Evolutionary conservation across 2,329 filamentous ascomycete species (phyloP), one percentile per base, ranked within the genome.

Genomic region (Diaporthe caulivora): DNA sequence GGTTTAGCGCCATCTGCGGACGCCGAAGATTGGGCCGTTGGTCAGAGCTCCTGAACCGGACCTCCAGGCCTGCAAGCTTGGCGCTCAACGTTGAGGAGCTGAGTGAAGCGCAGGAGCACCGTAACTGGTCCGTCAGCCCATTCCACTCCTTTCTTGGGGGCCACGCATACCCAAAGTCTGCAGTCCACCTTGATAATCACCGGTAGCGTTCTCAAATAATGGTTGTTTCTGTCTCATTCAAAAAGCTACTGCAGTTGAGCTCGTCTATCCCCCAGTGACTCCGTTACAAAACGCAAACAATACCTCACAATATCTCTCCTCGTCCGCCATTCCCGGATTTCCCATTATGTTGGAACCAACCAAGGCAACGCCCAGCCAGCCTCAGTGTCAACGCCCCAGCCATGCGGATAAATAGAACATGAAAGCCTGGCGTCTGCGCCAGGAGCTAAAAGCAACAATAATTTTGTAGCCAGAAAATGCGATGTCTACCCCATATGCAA

Each of bases 401-500:
- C 73, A 74, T 74, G 71, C 71, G 69, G 29, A 65, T 68, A 64
- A 72, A 64, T 51, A 62, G 51, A 70, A 21, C 11, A 72, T 70
- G 31, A 62, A 65, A 58, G 44, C 37, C 73, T 31, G 53, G 44
- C 42, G 40, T 62, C 58, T 44, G 53, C 29, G 47, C 65, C 49
- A 58, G 57, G n/a, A 53, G 26, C 49, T 47, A 55, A 65, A 65
- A 70, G 70, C 58, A 42, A 74, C n/a, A 47, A 72, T 54, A 58
- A 31, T 70, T 70, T 70, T 70, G 73, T 68, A 72, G 67, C 71
- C 71, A 64, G 57, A 73, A 71, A 70, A 74, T 65, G 58, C 53
- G 47, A 64, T 57, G 67, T 70, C 58, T 71, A 73, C 44, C 71
- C 67, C 70, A 51, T 44, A 75, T 73, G 68, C 71, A 68, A 65